Evolutionary conservation across 352 stramenopile species (phyloP).

Genomic region (Pythium oligandrum): DNA sequence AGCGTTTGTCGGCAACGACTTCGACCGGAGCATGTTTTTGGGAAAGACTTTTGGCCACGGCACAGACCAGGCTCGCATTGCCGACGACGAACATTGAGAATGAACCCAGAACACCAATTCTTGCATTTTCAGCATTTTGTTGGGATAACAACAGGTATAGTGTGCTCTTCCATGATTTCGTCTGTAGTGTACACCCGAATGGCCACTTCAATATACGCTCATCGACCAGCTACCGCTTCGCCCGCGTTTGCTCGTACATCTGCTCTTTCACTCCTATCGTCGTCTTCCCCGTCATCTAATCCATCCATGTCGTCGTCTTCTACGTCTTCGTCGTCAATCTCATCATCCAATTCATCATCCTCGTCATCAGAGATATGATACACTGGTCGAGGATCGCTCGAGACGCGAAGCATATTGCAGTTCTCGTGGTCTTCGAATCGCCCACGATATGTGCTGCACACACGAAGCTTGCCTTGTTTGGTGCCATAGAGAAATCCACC

Average conservation of each 20-base stretch:
- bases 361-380: slow-evolving; percentile 22
- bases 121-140: too few relatives aligned
- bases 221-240: too few relatives aligned
- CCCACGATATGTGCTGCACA: slow-evolving; percentile 79
- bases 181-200: too few relatives aligned
- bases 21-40: slow-evolving; percentile 81
- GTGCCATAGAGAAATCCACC: slow-evolving; percentile 98
- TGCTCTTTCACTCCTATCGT: slow-evolving; percentile 2
- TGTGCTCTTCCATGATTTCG: too few relatives aligned
- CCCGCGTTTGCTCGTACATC: too few relatives aligned
- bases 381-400: neutral
- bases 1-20: slow-evolving; percentile 77
- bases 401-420: slow-evolving; percentile 63
- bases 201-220: too few relatives aligned
- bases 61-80: slow-evolving; percentile 51
- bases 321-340: slow-evolving; percentile 26
- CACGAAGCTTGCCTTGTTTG: slow-evolving; percentile 93
- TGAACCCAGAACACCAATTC: neutral
- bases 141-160: too few relatives aligned
- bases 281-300: slow-evolving; percentile 14
- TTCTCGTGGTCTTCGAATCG: slow-evolving; percentile 74
- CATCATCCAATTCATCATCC: slow-evolving; percentile 45
- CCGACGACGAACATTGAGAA: slow-evolving; percentile 54
- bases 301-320: slow-evolving; percentile 15
- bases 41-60: slow-evolving; percentile 76